phyloP scores from a whole-genome alignment of 2,329 filamentous ascomycete genomes.

The Plectosphaerella plurivora region DNA sequence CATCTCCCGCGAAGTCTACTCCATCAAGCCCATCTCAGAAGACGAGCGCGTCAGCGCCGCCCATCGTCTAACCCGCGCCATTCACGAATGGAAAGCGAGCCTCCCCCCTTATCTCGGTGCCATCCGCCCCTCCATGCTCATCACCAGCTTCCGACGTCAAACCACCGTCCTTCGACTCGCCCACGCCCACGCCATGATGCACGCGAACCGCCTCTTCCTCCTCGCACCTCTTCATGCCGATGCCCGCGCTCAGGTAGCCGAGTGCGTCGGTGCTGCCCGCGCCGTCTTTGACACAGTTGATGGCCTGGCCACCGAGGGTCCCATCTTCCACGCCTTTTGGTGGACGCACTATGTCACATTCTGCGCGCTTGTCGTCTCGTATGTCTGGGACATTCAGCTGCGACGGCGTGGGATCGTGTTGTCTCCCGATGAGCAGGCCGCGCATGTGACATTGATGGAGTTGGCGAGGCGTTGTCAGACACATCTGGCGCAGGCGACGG shows the following conservation, averaged over 20 bases:
- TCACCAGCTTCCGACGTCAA: slow-evolving; percentile 41
- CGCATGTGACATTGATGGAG: slow-evolving; percentile 23
- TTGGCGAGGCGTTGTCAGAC: slow-evolving; percentile 33
- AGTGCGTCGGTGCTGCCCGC: slow-evolving; percentile 6
- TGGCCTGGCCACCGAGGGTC: slow-evolving; percentile 9
- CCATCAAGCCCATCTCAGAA: slow-evolving; percentile 27
- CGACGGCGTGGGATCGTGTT: slow-evolving; percentile 10
- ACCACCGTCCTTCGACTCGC: slow-evolving; percentile 49
- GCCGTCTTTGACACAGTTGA: slow-evolving; percentile 11
- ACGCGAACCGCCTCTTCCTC: slow-evolving; percentile 50
- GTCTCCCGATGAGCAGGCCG: not conserved
- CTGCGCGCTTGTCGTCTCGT: slow-evolving; percentile 47
- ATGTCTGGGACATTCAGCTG: slow-evolving; percentile 49
- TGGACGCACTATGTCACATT: slow-evolving; percentile 51
- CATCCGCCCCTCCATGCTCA: slow-evolving; percentile 38
- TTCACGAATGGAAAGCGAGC: slow-evolving; percentile 32
- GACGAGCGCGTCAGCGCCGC: slow-evolving; percentile 30
- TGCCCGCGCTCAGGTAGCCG: not conserved
- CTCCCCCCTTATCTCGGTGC: slow-evolving; percentile 39
- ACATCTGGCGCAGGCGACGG: slow-evolving; percentile 26
- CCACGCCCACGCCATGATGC: slow-evolving; percentile 50
- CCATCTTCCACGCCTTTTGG: slow-evolving; percentile 44
- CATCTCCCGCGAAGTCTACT: slow-evolving; percentile 34
- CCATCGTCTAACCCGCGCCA: slow-evolving; percentile 27
- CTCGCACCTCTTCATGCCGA: slow-evolving; percentile 21